Evolutionary conservation across 768 basidiomycete species (phyloP), one percentile per base, ranked within the genome.

Genomic region (Nidularia sp.): DNA sequence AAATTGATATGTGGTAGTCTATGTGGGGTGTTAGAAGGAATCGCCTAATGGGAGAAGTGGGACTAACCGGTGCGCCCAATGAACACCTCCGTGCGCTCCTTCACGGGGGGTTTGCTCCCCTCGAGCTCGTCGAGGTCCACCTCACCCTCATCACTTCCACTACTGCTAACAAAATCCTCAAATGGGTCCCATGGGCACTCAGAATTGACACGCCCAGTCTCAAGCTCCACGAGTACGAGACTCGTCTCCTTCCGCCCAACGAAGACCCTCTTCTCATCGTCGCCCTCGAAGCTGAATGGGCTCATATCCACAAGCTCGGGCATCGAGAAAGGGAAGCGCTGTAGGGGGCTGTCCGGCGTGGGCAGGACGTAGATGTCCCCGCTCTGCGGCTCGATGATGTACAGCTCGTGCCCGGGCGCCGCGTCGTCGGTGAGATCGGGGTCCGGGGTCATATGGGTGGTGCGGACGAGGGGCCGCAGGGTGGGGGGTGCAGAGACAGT

Each of bases 381-480:
- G 4, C 90, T 87, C 73, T 94, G 90, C 0, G 96, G 96, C 62
- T 98, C 96, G 49, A 98, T 90, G 54, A 98, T 86, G 69, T 96
- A 98, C 43, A 88, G 80, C 65, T 93, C 91, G 59, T 83, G 80
- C 29, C 71, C 66, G 0, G 67, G 62, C 50, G 71, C 64, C 46
- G 79, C 77, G 56, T 86, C 85, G 54, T 78, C 77, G 8, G 68
- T 75, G 44, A 78, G 58, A 57, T 87, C 84, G 5, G 78, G 73
- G 62, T 87, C 82, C 45, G 74, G 62, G 43, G 83, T 70, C 8
- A 77, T 65, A 58, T 90, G 88, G 44, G 77, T 70, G 0, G 88
- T 90, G 62, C 87, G 81, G 50, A 92, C 80, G 52, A 93, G 85
- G 1, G 90, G 88, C 0, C 79, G 77, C 22, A 92, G 76, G 13